phyloP scores from a whole-genome alignment of 192 early-diverging fungal species.

The Haplosporangium gracile region DNA sequence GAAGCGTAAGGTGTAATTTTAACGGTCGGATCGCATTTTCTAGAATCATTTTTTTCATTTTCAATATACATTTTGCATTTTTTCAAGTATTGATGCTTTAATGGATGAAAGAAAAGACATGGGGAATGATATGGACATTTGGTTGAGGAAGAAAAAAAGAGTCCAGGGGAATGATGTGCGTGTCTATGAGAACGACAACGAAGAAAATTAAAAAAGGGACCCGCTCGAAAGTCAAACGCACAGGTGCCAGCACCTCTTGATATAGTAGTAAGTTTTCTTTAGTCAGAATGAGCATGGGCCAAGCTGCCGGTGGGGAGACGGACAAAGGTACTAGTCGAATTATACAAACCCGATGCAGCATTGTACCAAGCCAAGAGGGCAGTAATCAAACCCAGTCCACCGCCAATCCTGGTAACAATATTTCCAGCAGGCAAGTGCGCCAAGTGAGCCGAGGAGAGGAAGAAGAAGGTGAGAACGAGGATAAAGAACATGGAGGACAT shows the following conservation, averaged over 20 bases:
- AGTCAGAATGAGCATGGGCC: slow-evolving; percentile 29
- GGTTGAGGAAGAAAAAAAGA: too few species aligned
- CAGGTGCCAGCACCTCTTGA: neutral
- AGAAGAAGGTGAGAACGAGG: slow-evolving; percentile 75
- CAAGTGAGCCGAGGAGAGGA: slow-evolving; percentile 76
- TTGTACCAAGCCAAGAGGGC: slow-evolving; percentile 84
- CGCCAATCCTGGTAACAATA: slow-evolving; percentile 69
- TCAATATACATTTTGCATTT: slow-evolving; percentile 1
- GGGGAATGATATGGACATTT: too few species aligned
- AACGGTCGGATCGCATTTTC: neutral
- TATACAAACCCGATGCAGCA: slow-evolving; percentile 73
- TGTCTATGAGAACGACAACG: too few species aligned
- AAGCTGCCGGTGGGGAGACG: slow-evolving; percentile 60
- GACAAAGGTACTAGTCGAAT: slow-evolving; percentile 66
- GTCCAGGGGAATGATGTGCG: too few species aligned
- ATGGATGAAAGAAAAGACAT: too few species aligned
- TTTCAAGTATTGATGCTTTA: neutral
- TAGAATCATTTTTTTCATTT: neutral
- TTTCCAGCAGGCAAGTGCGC: slow-evolving; percentile 57
- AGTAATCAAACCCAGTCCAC: slow-evolving; percentile 80
- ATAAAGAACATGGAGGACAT: slow-evolving; percentile 77
- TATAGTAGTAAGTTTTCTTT: neutral
- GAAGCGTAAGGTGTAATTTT: slow-evolving; percentile 43
- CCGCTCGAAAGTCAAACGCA: neutral
- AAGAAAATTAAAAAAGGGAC: neutral